Evolutionary conservation across 495 filamentous ascomycete genomes (phyloP), one percentile per base, ranked within the genome.

Genomic region (Penicillium subrubescens): DNA sequence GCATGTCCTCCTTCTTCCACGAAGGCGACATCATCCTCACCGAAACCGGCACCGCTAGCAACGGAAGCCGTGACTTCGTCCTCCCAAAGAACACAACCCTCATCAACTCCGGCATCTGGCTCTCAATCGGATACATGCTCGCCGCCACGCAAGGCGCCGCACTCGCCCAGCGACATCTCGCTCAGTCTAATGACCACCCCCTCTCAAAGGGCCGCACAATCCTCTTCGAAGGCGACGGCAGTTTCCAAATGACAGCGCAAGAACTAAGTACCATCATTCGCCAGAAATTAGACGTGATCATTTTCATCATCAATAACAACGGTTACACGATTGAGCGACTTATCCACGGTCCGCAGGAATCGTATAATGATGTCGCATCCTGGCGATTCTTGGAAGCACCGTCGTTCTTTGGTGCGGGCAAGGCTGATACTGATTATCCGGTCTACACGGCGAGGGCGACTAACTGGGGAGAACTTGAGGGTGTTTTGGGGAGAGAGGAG

Each of bases 211-310:
- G 57, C 8, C 37, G 66, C 0, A 81, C 78, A 0, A 86, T 95
- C 64, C 79, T 94, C 57, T 88, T 94, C 70, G 88, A 88, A 14
- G 92, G 91, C 31, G 92, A 94, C 67, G 92, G 92, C n/a, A 89
- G 86, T 60, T 85, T 94, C 70, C 90, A 95, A 67, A 77, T 94
- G 23, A 93, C 90, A 0, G 86, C 78, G 0, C 92, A 94, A 70
- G 91, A 92, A 70, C 73, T 95, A 54, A 85, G 83, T 61, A 92
- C 90, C 15, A 92, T 94, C 77, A 83, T 94, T 55, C 83, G 85
- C 7, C 82, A 89, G 21, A 77, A 79, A 2, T 74, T 94, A 12
- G 82, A 88, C 52, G 80, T 90, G 15, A 91, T 89, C 62, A 84
- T 94, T 59, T 90, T 90, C 71, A 83, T 92, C 17, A 88, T 92